A percentile compares a stretch with the other conserved stretches of the same genome.
phyloP scores from a whole-genome alignment of 202 grass and related monocot species.

The Elaeis oleifera region DNA sequence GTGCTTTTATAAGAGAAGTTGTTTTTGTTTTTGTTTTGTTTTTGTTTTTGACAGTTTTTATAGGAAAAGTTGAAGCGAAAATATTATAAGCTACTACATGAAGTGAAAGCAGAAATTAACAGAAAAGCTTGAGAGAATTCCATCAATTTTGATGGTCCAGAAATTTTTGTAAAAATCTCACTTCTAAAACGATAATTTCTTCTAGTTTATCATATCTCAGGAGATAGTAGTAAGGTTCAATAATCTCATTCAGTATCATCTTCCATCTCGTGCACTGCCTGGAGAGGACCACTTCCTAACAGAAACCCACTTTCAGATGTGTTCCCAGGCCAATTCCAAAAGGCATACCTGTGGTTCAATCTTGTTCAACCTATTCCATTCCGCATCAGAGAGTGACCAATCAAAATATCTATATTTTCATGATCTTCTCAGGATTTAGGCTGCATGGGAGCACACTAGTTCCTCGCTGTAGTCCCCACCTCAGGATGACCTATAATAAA shows the following conservation, averaged over 20 bases:
- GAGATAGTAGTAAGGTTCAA: background rate
- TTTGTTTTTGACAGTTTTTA: too few relatives aligned
- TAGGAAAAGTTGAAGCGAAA: too few relatives aligned
- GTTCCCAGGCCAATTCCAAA: conserved; percentile 26
- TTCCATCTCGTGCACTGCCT: conserved; percentile 38
- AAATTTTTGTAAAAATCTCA: too few relatives aligned
- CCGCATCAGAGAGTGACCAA: conserved; percentile 20
- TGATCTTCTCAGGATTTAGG: conserved; percentile 21
- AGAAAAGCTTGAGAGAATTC: too few relatives aligned
- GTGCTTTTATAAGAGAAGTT: too few relatives aligned
- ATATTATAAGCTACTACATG: too few relatives aligned
- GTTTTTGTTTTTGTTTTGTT: too few relatives aligned
- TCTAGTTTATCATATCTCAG: too few relatives aligned
- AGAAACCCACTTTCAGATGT: conserved; percentile 30
- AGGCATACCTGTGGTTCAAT: conserved; percentile 38
- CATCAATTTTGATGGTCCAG: too few relatives aligned
- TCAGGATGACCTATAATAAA: conserved; percentile 19
- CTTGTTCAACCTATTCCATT: conserved; percentile 24
- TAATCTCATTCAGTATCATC: conserved; percentile 21
- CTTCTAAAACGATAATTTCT: too few relatives aligned
- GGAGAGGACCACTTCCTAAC: conserved; percentile 27
- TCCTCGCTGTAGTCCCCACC: conserved; percentile 25
- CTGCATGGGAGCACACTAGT: conserved; percentile 25
- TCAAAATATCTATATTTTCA: conserved; percentile 23
- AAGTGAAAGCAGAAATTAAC: too few relatives aligned